phyloP scores from a whole-genome alignment of 1,284 basidiomycete species.

The Leccinum subfulvum region DNA sequence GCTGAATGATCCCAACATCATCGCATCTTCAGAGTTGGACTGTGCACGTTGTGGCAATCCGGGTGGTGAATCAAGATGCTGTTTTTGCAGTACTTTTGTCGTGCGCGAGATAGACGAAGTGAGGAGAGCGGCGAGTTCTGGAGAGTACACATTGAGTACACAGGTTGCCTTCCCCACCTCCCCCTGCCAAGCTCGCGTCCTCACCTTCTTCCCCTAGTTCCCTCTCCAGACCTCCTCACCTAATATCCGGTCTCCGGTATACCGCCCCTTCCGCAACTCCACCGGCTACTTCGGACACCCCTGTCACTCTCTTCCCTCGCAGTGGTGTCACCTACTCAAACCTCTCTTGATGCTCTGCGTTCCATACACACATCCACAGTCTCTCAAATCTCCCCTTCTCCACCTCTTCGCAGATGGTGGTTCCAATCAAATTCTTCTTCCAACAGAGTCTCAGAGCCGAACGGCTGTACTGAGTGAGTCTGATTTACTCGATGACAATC shows the following conservation, averaged over 20 bases:
- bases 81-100: conserved; percentile 41
- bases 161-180: too few species aligned
- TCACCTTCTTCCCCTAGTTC: too few species aligned
- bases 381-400: conserved; percentile 18
- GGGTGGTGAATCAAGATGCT: conserved; percentile 49
- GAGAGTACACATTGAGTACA: conserved; percentile 44
- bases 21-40: conserved; percentile 56
- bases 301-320: too few species aligned
- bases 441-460: conserved; percentile 42
- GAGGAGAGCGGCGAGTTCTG: conserved; percentile 59
- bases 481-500: conserved; percentile 52
- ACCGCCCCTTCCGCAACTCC: too few species aligned
- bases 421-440: conserved; percentile 41
- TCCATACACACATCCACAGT: conserved; percentile 43
- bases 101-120: conserved; percentile 49
- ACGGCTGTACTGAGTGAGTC: conserved; percentile 54
- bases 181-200: too few species aligned
- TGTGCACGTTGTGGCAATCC: conserved; percentile 56
- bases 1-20: conserved; percentile 61
- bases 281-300: too few species aligned
- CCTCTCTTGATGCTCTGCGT: conserved; percentile 66
- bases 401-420: conserved; percentile 48
- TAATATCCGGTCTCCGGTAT: too few species aligned
- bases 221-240: too few species aligned
- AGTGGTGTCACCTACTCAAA: conserved; percentile 28